Evolutionary conservation across 176 grass and related monocot genomes (phyloP).

Genomic region (Cenchrus fungigraminus): DNA sequence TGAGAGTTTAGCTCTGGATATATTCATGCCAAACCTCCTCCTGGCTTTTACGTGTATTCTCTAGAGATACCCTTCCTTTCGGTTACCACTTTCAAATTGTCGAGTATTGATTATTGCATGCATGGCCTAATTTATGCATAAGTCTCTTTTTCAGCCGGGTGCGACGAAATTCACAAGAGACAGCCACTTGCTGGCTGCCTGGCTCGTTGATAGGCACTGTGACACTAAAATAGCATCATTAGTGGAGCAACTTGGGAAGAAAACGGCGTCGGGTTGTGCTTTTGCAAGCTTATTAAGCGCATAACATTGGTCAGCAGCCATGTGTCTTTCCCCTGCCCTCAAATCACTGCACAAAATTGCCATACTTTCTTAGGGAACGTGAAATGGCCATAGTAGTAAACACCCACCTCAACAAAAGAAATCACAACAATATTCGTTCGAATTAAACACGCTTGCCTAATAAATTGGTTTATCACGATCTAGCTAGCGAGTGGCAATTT

Average conservation of each 20-base stretch:
- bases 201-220: conserved; percentile 1
- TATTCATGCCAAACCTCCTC: conserved; percentile 52
- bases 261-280: conserved; percentile 37
- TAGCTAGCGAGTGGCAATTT: neutral
- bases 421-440: no score
- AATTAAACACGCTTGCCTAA: no score
- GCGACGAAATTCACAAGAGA: conserved; percentile 43
- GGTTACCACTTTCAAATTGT: conserved; percentile 38
- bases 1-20: conserved; percentile 35
- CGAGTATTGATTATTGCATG: conserved; percentile 32
- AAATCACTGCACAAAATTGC: neutral
- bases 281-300: neutral
- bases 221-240: conserved; percentile 30
- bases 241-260: conserved; percentile 21
- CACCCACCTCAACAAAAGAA: no score
- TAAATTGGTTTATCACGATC: neutral
- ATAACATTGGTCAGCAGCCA: neutral
- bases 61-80: conserved; percentile 43
- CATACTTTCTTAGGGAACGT: neutral
- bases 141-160: conserved; percentile 27
- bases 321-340: no score
- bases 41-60: conserved; percentile 47
- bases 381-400: neutral
- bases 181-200: conserved; percentile 20
- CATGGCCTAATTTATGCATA: conserved; percentile 23